Evolutionary conservation across 2,329 filamentous ascomycete species (phyloP).

Genomic region (Talaromyces sp.): DNA sequence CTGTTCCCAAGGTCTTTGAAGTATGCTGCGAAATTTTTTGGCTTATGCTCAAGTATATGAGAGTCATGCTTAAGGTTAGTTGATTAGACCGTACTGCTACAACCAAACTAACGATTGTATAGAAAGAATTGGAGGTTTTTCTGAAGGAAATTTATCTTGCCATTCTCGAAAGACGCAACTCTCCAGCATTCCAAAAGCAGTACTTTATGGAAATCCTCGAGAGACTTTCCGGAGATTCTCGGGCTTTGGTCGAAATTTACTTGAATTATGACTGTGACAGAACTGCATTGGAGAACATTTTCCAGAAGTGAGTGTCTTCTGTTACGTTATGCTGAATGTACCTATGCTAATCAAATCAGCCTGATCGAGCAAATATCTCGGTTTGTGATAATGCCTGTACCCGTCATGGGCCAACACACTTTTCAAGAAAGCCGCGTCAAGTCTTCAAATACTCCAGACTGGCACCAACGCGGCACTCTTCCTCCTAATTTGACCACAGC

Average conservation of each 20-base stretch:
- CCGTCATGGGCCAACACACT: constrained; percentile 72
- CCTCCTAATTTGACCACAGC: constrained; percentile 82
- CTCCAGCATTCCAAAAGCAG: constrained; percentile 85
- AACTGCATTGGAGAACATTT: constrained; percentile 90
- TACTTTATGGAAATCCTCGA: constrained; percentile 85
- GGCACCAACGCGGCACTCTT: constrained; percentile 80
- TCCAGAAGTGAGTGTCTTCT: constrained; percentile 58
- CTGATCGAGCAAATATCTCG: constrained; percentile 91
- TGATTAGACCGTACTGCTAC: background rate
- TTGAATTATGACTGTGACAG: constrained; percentile 98
- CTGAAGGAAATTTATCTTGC: constrained; percentile 95
- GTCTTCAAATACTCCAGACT: constrained; percentile 63
- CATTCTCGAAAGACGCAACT: constrained; percentile 81
- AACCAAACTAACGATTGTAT: constrained; percentile 20
- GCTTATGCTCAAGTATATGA: constrained; percentile 92
- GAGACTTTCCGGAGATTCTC: constrained; percentile 77
- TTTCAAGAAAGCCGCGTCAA: constrained; percentile 73
- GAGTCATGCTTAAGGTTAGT: constrained; percentile 83
- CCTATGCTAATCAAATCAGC: constrained; percentile 35
- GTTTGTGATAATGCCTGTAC: constrained; percentile 74
- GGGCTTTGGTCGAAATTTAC: constrained; percentile 89
- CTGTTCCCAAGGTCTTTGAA: constrained; percentile 87
- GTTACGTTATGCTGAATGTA: background rate
- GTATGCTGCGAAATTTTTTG: constrained; percentile 97
- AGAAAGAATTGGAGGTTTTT: constrained; percentile 98